Base-by-base conservation (phyloP, 179 eudicot species). In the Silene coronaria region DNA sequence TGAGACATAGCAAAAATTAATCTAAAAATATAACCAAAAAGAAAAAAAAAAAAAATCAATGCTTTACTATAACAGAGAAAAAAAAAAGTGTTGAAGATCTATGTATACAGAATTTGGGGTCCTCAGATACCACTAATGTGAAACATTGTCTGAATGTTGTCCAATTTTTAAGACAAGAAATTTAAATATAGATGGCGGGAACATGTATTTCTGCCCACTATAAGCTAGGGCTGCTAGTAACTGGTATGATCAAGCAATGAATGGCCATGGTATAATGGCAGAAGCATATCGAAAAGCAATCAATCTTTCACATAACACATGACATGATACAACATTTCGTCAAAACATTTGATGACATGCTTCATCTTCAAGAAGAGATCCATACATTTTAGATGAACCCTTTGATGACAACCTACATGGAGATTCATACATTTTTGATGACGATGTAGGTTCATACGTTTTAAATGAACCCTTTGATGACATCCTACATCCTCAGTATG, bases 181-280 rank as follows among this genome's bases (percentile, higher is more conserved):
- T 42, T 42, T 9, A 10, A 42, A 42, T 42, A 9, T 42, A 42
- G 14, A 42, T 42, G 14, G 14, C 0, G 14, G 48, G 48, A 42
- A 42, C 48, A 11, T 1, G 14, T 42, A 9, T 42, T 42, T 42
- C 13, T 42, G 48, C 14, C 48, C 48, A 42, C 48, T 42, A 42
- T 13, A 69, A 22, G 36, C 57, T 68, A 69, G 57, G 58, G 58
- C 17, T 34, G 58, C 17, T 34, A 1, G 19, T 27, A 26, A 46
- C 64, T 27, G 70, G 60, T 51, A 72, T 58, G 46, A 30, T 72
- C 64, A 76, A 45, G 65, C 53, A 67, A 27, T 14, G 42, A 72
- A 24, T 16, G n/a, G 61, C 53, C 28, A 38, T 6, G n/a, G 72
- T 24, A 23, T 45, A n/a, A 32, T 19, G 3, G 61, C 16, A 16